These are phyloP conservation scores for Nicotiana tabacum DNA, from an alignment of 257 asterid genomes.

Conservation along the genomic window DNA sequence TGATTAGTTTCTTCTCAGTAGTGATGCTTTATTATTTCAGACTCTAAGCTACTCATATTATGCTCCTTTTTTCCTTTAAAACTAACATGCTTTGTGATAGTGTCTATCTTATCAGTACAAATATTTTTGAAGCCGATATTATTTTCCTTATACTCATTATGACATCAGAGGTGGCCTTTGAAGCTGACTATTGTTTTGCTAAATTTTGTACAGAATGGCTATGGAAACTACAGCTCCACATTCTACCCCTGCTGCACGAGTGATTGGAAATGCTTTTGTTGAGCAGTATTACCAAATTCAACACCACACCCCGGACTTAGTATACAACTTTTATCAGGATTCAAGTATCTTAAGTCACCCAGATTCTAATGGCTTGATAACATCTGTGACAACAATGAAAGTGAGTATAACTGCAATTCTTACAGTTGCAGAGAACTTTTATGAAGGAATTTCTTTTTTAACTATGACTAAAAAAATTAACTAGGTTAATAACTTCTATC, in stretches of 20 bases:
- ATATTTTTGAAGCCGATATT: neutral
- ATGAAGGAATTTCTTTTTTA: neutral
- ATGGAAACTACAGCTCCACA: slow-evolving; percentile 42
- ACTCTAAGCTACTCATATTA: neutral
- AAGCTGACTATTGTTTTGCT: neutral
- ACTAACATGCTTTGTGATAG: neutral
- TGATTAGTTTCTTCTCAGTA: neutral
- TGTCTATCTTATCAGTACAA: neutral
- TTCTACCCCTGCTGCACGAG: slow-evolving; percentile 41
- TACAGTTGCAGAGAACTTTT: neutral
- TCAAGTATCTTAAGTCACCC: slow-evolving; percentile 80
- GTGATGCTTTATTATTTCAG: neutral
- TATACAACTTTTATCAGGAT: slow-evolving; percentile 70
- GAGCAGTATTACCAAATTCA: slow-evolving; percentile 92
- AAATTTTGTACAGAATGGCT: slow-evolving; percentile 46
- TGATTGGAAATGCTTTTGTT: slow-evolving; percentile 92
- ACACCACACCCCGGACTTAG: slow-evolving; percentile 72
- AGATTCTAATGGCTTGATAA: slow-evolving; percentile 60
- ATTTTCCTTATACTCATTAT: neutral
- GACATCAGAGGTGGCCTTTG: neutral
- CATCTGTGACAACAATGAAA: slow-evolving; percentile 75
- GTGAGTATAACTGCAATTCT: slow-evolving; percentile 35
- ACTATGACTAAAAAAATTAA: neutral
- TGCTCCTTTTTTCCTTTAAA: neutral
- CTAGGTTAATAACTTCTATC: neutral